A percentile compares a stretch with the other conserved stretches of the same genome.
Conservation (phyloP, 495 filamentous ascomycete species). For the Friedmanniomyces endolithicus region DNA sequence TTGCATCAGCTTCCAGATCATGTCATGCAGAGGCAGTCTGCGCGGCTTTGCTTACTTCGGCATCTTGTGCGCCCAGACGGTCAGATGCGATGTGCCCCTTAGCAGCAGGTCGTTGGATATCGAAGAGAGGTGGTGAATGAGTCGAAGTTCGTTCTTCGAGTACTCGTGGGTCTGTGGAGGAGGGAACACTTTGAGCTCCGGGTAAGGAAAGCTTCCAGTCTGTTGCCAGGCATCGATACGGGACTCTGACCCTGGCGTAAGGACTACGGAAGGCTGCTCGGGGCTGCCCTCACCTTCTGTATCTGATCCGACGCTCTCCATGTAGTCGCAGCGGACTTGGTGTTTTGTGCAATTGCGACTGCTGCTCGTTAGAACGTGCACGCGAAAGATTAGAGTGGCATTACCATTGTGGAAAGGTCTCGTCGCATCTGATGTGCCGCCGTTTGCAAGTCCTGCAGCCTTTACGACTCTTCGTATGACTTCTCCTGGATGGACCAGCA, state of each 20-base stretch:
- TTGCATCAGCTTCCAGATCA: not conserved
- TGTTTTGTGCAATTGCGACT: constrained; percentile 98
- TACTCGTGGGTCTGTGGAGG: constrained; percentile 51
- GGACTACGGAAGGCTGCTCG: constrained; percentile 64
- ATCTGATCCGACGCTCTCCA: constrained; percentile 56
- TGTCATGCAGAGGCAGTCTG: not conserved
- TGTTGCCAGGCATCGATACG: constrained; percentile 72
- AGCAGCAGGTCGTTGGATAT: constrained; percentile 71
- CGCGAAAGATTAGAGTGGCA: not conserved
- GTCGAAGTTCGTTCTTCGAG: constrained; percentile 62
- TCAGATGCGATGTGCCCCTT: constrained; percentile 64
- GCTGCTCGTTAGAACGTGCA: constrained; percentile 10
- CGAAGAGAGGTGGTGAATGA: constrained; percentile 83
- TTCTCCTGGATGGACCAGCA: constrained; percentile 58
- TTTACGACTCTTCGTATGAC: constrained; percentile 96
- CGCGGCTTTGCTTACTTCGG: constrained; percentile 55
- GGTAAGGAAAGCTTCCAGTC: constrained; percentile 79
- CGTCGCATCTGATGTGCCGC: constrained; percentile 94
- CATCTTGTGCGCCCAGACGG: constrained; percentile 83
- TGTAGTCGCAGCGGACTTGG: constrained; percentile 94
- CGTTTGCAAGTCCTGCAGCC: constrained; percentile 96
- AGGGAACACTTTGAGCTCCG: constrained; percentile 60
- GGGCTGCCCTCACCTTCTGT: constrained; percentile 53
- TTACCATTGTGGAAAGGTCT: constrained; percentile 97
- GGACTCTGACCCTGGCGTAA: constrained; percentile 66